Evolutionary conservation across 2,329 filamentous ascomycete species (phyloP).

Genomic region (Elsinoe fawcettii): DNA sequence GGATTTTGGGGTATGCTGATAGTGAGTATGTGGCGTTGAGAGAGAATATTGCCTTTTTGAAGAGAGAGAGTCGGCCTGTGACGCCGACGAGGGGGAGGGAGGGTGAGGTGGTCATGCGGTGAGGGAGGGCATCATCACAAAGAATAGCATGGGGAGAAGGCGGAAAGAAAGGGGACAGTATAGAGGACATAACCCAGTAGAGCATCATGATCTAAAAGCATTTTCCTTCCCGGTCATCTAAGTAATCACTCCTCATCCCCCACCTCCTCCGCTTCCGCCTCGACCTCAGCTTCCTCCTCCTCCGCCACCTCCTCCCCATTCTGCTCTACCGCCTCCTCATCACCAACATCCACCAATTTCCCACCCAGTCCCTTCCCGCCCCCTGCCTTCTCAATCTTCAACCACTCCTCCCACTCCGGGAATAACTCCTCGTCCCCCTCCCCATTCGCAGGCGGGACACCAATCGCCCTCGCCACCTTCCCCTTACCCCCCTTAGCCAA

Average conservation of each 20-base stretch:
- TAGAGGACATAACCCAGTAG: not conserved
- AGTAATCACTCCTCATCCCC: not conserved
- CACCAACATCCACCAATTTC: slow-evolving; percentile 35
- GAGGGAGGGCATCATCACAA: no score
- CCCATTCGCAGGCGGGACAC: slow-evolving; percentile 61
- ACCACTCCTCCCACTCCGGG: slow-evolving; percentile 90
- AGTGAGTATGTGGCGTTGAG: slow-evolving; percentile 87
- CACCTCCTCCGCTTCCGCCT: slow-evolving; percentile 1
- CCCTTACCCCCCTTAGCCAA: slow-evolving; percentile 79
- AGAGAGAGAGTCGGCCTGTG: slow-evolving; percentile 21
- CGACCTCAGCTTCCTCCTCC: slow-evolving; percentile 16
- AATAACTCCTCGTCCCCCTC: slow-evolving; percentile 71
- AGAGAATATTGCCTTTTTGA: slow-evolving; percentile 76
- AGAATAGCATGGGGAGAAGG: no score
- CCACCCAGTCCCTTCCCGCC: slow-evolving; percentile 33
- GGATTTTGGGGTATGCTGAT: slow-evolving; percentile 80
- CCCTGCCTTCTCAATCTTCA: slow-evolving; percentile 70
- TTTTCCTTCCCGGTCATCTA: not conserved
- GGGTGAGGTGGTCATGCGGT: not conserved
- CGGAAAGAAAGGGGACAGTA: not conserved
- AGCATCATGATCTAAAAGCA: not conserved
- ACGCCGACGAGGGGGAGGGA: slow-evolving; percentile 14
- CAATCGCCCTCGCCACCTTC: slow-evolving; percentile 76
- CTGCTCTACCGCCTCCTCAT: slow-evolving; percentile 22
- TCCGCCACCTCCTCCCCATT: slow-evolving; percentile 17